These are phyloP conservation scores for Daldinia caldariorum DNA, from an alignment of 495 filamentous ascomycete species.

Conservation along the genomic window DNA sequence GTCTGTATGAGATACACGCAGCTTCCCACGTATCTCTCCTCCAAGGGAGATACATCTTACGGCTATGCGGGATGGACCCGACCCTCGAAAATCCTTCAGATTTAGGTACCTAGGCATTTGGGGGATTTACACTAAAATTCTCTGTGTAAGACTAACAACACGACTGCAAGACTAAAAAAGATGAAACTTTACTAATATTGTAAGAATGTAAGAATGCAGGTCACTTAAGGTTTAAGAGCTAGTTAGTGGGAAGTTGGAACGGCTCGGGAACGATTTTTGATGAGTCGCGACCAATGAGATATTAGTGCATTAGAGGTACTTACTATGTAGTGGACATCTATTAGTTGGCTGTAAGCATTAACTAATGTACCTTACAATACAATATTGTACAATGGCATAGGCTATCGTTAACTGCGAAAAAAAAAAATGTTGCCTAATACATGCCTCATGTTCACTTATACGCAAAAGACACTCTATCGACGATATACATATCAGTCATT, in stretches of 20 bases:
- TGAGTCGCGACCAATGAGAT: constrained; percentile 32
- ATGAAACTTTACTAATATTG: neutral
- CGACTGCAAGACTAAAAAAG: neutral
- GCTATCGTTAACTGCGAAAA: constrained; percentile 16
- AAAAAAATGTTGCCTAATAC: constrained; percentile 26
- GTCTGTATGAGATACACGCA: neutral
- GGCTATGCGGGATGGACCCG: neutral
- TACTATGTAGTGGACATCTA: no score
- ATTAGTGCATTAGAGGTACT: neutral
- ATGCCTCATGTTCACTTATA: constrained; percentile 19
- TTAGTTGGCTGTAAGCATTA: no score
- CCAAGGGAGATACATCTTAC: neutral
- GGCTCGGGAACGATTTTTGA: neutral
- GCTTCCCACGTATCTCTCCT: neutral
- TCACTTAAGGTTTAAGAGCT: neutral
- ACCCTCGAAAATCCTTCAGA: constrained; percentile 3
- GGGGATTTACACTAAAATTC: neutral
- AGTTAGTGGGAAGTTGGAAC: no score
- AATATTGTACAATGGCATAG: no score
- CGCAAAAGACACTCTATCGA: neutral
- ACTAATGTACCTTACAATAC: no score
- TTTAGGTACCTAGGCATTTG: no score
- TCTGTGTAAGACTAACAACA: neutral
- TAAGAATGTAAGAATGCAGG: constrained; percentile 28
- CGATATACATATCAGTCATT: neutral